A percentile compares a stretch with the other conserved stretches of the same genome.
Conservation (phyloP, 345 rosid genomes). For the Balakata baccata region DNA sequence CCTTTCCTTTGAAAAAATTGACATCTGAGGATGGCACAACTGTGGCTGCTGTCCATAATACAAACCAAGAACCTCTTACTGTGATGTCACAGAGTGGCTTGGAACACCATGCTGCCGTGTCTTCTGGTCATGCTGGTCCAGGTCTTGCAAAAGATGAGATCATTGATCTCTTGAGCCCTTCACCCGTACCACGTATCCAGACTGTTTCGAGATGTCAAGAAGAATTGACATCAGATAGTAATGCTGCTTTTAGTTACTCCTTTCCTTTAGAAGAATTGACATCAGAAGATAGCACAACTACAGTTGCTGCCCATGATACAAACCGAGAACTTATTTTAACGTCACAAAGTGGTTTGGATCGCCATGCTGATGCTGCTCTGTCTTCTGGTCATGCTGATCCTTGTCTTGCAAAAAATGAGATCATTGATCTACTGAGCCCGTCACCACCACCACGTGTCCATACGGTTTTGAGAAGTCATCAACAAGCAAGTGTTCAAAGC, state of each 20-base stretch:
- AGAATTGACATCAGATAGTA: constrained; percentile 15
- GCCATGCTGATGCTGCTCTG: constrained; percentile 5
- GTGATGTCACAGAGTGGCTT: constrained; percentile 21
- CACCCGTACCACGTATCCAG: no score
- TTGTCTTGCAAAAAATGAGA: constrained; percentile 29
- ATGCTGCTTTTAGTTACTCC: constrained; percentile 13
- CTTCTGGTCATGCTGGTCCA: constrained; percentile 9
- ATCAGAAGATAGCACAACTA: constrained; percentile 22
- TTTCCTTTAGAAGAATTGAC: constrained; percentile 20
- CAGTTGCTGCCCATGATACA: constrained; percentile 10
- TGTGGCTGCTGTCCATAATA: constrained; percentile 8
- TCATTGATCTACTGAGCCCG: constrained; percentile 81
- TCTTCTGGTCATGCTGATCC: constrained; percentile 12
- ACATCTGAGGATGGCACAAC: background rate
- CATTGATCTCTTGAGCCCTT: constrained; percentile 76
- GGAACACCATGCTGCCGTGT: constrained; percentile 6
- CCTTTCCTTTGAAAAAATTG: constrained; percentile 20
- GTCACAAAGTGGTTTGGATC: constrained; percentile 21
- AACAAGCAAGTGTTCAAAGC: constrained; percentile 25
- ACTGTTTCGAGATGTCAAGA: no score
- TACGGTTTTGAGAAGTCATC: constrained; percentile 27
- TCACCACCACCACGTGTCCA: constrained; percentile 32
- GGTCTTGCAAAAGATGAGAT: constrained; percentile 34
- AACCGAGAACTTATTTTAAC: constrained; percentile 21
- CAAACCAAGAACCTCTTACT: constrained; percentile 11